Percentiles rank a stretch among this genome's conserved stretches.
Conservation (phyloP, 345 rosid species). For the Ceriops tagal region DNA sequence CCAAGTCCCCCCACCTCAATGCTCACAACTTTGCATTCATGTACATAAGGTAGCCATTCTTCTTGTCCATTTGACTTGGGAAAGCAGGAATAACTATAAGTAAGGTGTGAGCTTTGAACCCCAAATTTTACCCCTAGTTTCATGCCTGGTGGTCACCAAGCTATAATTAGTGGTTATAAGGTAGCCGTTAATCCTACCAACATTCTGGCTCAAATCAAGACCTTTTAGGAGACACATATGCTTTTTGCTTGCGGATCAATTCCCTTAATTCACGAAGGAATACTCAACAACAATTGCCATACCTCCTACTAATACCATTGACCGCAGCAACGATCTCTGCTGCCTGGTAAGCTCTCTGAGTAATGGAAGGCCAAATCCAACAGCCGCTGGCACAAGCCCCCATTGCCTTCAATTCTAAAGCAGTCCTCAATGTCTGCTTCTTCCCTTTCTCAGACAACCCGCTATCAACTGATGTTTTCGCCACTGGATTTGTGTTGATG, state of each 20-base stretch:
- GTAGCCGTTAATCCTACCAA: not conserved
- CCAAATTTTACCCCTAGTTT: too few relatives aligned
- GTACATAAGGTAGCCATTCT: not conserved
- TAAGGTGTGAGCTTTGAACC: too few relatives aligned
- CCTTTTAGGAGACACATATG: not conserved
- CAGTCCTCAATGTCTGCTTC: constrained; percentile 69
- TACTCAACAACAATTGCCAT: not conserved
- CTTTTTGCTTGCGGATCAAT: not conserved
- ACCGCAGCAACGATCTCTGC: constrained; percentile 81
- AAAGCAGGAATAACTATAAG: too few relatives aligned
- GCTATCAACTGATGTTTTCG: constrained; percentile 79
- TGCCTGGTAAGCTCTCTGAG: constrained; percentile 94
- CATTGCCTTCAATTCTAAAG: constrained; percentile 58
- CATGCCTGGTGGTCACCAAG: not conserved
- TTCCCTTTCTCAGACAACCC: constrained; percentile 84
- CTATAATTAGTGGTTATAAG: not conserved
- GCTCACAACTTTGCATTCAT: too few relatives aligned
- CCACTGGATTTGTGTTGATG: constrained; percentile 86
- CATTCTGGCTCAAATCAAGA: not conserved
- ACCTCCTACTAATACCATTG: constrained; percentile 74
- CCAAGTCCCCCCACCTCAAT: too few relatives aligned
- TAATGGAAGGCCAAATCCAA: constrained; percentile 98
- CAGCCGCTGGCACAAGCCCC: constrained; percentile 79
- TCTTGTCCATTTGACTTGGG: too few relatives aligned
- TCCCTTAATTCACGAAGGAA: not conserved